Percentiles rank a stretch among this genome's conserved stretches.
These are phyloP conservation scores for Clarkia xantiana DNA, from an alignment of 345 rosid genomes.

Conservation along the genomic window DNA sequence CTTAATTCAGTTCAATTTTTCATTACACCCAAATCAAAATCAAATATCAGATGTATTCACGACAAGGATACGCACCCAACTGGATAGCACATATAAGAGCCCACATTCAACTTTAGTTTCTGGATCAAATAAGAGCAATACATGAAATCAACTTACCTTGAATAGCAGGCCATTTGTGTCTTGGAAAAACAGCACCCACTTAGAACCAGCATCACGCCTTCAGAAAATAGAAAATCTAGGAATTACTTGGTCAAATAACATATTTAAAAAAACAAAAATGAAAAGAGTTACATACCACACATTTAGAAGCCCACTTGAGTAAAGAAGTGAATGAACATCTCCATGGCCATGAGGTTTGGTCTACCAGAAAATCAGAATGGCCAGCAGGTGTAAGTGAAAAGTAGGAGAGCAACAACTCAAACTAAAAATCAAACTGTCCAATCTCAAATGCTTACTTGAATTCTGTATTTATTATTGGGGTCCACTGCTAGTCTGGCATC, in stretches of 20 bases:
- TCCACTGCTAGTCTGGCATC: conserved; percentile 85
- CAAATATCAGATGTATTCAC: no score
- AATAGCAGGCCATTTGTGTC: conserved; percentile 96
- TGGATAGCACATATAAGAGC: no score
- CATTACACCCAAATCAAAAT: no score
- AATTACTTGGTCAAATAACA: no score
- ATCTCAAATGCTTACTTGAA: conserved; percentile 42
- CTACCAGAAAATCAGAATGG: conserved; percentile 23
- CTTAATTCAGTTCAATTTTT: no score
- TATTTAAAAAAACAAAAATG: background rate
- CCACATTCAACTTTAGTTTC: no score
- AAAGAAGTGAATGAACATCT: conserved; percentile 84
- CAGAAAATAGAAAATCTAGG: conserved; percentile 4
- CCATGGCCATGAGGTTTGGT: conserved; percentile 99
- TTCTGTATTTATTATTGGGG: conserved; percentile 58
- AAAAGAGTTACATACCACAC: conserved; percentile 34
- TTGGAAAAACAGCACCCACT: conserved; percentile 95
- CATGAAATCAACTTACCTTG: conserved; percentile 35
- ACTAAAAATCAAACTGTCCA: no score
- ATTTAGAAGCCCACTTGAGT: conserved; percentile 70
- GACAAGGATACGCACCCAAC: no score
- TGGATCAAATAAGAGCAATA: background rate
- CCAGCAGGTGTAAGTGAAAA: conserved; percentile 1
- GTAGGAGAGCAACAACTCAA: background rate
- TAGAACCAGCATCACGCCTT: conserved; percentile 66